A percentile compares a stretch with the other conserved stretches of the same genome.
These are phyloP conservation scores for Colletotrichum simmondsii DNA, from an alignment of 2,329 filamentous ascomycete species.

Conservation along the genomic window DNA sequence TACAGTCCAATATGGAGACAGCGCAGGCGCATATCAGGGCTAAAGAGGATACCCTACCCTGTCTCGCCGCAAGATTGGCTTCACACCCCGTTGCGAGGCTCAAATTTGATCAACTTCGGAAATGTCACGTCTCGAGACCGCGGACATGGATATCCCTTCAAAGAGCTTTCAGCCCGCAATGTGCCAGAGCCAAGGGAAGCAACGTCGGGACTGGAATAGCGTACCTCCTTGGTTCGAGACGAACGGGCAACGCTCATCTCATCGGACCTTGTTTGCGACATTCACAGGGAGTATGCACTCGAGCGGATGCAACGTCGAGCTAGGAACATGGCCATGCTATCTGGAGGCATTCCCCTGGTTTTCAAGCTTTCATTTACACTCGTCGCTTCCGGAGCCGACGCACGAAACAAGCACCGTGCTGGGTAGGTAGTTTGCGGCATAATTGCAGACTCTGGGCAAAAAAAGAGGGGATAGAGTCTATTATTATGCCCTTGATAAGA, in stretches of 20 bases:
- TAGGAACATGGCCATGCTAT: slow-evolving; percentile 3
- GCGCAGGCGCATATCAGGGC: background rate
- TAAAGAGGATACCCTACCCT: background rate
- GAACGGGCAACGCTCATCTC: slow-evolving; percentile 30
- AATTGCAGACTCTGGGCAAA: background rate
- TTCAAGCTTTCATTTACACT: slow-evolving; percentile 7
- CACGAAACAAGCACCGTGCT: background rate
- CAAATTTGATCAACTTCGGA: slow-evolving; percentile 23
- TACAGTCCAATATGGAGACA: background rate
- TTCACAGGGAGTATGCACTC: slow-evolving; percentile 13
- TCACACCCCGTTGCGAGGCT: slow-evolving; percentile 15
- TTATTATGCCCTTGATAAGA: slow-evolving; percentile 8
- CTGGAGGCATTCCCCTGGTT: background rate
- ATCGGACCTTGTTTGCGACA: slow-evolving; percentile 16
- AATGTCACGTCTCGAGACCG: slow-evolving; percentile 12
- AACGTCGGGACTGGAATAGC: slow-evolving; percentile 7
- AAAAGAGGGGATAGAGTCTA: background rate
- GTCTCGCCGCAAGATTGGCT: slow-evolving; percentile 15
- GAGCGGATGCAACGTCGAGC: slow-evolving; percentile 26
- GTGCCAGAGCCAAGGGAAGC: background rate
- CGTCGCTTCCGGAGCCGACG: slow-evolving; percentile 8
- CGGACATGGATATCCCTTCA: slow-evolving; percentile 13
- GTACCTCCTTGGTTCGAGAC: slow-evolving; percentile 23
- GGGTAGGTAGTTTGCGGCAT: background rate
- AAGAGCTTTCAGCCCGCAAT: background rate